Percentiles rank a stretch among this genome's conserved stretches.
Evolutionary conservation across 371 early-diverging fungal genomes (phyloP).

Genomic region (Lichtheimia hyalospora): DNA sequence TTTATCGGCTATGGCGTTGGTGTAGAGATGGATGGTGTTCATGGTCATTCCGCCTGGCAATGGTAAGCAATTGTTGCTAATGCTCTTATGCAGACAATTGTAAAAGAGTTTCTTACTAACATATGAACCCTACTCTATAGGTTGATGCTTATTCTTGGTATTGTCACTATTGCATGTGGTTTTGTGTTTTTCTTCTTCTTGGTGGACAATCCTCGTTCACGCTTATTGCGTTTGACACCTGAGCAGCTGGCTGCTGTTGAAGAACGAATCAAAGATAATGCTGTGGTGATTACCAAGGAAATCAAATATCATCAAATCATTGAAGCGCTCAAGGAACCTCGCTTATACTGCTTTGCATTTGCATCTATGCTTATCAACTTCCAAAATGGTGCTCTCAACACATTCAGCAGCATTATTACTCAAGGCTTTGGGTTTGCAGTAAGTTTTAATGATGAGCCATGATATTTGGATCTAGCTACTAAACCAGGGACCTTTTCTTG

Average conservation of each 20-base stretch:
- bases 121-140: not conserved
- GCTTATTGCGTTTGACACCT: slow-evolving; percentile 14
- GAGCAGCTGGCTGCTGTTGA: slow-evolving; percentile 24
- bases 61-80: slow-evolving; percentile 22
- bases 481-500: not conserved
- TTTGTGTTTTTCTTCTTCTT: slow-evolving; percentile 21
- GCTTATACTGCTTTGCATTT: slow-evolving; percentile 24
- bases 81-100: not conserved
- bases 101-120: not conserved
- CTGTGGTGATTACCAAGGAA: slow-evolving; percentile 23
- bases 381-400: slow-evolving; percentile 38
- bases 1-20: slow-evolving; percentile 53
- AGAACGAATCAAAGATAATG: slow-evolving; percentile 27
- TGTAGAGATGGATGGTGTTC: slow-evolving; percentile 43
- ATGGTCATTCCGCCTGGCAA: slow-evolving; percentile 44
- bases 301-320: slow-evolving; percentile 28
- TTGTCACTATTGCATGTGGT: slow-evolving; percentile 18
- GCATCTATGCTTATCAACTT: slow-evolving; percentile 32
- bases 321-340: slow-evolving; percentile 32
- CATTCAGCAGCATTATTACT: slow-evolving; percentile 37
- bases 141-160: slow-evolving; percentile 33
- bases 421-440: slow-evolving; percentile 40
- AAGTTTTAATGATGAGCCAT: slow-evolving; percentile 3
- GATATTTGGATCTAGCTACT: not conserved
- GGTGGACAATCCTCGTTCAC: slow-evolving; percentile 22